phyloP scores from a whole-genome alignment of 2,329 filamentous ascomycete genomes.

The Epichloe coenophiala region DNA sequence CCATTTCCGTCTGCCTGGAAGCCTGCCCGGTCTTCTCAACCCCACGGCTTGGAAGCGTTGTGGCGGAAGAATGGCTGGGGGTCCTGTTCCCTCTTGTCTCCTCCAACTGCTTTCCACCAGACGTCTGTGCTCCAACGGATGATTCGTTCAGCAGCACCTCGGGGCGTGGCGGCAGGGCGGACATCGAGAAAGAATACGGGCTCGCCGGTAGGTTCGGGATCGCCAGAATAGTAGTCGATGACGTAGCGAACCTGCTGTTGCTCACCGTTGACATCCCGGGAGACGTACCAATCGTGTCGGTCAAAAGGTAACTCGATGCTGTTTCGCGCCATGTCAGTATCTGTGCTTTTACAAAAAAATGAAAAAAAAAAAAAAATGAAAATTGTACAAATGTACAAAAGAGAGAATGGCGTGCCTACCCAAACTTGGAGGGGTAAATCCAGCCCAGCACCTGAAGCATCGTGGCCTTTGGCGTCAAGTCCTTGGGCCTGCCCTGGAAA shows the following conservation, averaged over 20 bases:
- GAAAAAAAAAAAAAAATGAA: too few species aligned
- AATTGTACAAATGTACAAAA: background rate
- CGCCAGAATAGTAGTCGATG: conserved; percentile 89
- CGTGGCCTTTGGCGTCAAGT: conserved; percentile 81
- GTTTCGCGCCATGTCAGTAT: conserved; percentile 4
- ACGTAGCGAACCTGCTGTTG: conserved; percentile 78
- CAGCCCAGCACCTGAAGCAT: conserved; percentile 70
- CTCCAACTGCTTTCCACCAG: conserved; percentile 82
- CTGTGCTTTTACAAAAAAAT: background rate
- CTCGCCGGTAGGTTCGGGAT: conserved; percentile 70
- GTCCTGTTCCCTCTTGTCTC: conserved; percentile 40
- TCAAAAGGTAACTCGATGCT: conserved; percentile 83
- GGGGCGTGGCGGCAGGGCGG: conserved; percentile 72
- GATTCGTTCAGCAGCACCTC: conserved; percentile 65
- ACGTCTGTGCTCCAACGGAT: conserved; percentile 86
- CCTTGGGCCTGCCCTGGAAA: conserved; percentile 80
- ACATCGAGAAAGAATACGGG: conserved; percentile 96
- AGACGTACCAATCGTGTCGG: conserved; percentile 92
- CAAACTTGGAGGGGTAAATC: conserved; percentile 68
- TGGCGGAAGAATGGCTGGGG: conserved; percentile 21
- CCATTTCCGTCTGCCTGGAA: background rate
- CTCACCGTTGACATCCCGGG: conserved; percentile 53
- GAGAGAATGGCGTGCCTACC: conserved; percentile 34
- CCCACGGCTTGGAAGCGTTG: conserved; percentile 9
- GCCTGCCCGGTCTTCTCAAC: background rate